Conservation (phyloP, 192 early-diverging fungal genomes). For the Lunasporangiospora selenospora region DNA sequence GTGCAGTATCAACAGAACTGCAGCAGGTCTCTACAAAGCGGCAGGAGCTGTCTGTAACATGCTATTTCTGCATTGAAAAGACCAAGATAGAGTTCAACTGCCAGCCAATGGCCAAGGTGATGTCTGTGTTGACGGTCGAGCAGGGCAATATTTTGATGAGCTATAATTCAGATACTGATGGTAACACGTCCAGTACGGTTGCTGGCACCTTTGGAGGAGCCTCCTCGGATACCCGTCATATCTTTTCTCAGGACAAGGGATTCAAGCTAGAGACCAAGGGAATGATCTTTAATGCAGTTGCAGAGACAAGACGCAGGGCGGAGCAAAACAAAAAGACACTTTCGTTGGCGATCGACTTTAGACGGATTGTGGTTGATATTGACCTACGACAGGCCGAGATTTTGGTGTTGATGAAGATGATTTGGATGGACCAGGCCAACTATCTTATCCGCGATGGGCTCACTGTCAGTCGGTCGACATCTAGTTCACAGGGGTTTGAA, state of each 20-base stretch:
- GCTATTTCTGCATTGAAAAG: slow-evolving; percentile 64
- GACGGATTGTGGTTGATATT: slow-evolving; percentile 57
- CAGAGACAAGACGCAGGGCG: slow-evolving; percentile 57
- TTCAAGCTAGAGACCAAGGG: slow-evolving; percentile 64
- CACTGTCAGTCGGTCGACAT: slow-evolving; percentile 30
- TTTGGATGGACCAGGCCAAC: slow-evolving; percentile 69
- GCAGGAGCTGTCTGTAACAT: slow-evolving; percentile 52
- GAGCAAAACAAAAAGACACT: slow-evolving; percentile 57
- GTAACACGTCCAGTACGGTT: slow-evolving; percentile 56
- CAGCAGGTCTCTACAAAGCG: slow-evolving; percentile 42
- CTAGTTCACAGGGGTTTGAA: slow-evolving; percentile 26
- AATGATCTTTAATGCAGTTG: slow-evolving; percentile 66
- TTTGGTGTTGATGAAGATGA: slow-evolving; percentile 67
- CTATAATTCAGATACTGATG: slow-evolving; percentile 45
- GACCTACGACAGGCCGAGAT: slow-evolving; percentile 80
- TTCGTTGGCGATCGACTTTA: slow-evolving; percentile 64
- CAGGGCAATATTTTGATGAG: slow-evolving; percentile 71
- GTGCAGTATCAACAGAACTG: slow-evolving; percentile 13
- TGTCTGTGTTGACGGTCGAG: slow-evolving; percentile 69
- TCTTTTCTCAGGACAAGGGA: slow-evolving; percentile 74
- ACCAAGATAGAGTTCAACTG: slow-evolving; percentile 77
- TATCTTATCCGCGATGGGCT: slow-evolving; percentile 42
- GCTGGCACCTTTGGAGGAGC: slow-evolving; percentile 63
- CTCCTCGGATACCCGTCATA: slow-evolving; percentile 69
- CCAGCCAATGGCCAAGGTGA: slow-evolving; percentile 77